Conservation (phyloP, 2,329 filamentous ascomycete genomes). For the Onygenales sp. region DNA sequence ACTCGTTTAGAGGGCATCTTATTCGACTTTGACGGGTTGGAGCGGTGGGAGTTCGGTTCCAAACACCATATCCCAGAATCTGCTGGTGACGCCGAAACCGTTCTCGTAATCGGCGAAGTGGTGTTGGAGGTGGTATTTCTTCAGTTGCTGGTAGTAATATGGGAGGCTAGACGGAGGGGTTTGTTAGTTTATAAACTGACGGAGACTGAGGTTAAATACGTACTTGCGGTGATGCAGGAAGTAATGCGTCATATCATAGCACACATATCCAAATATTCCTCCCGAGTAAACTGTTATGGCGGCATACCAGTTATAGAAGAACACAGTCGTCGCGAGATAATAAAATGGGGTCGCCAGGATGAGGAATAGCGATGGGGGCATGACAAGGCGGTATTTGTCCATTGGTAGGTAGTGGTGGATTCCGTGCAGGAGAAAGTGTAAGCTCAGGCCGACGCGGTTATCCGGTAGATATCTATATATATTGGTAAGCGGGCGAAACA, state of each 20-base stretch:
- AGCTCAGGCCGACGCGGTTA: slow-evolving; percentile 73
- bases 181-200: background rate
- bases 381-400: slow-evolving; percentile 94
- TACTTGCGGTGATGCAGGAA: slow-evolving; percentile 92
- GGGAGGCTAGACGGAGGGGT: slow-evolving; percentile 50
- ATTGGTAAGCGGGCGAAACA: slow-evolving; percentile 13
- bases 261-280: slow-evolving; percentile 89
- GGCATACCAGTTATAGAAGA: slow-evolving; percentile 77
- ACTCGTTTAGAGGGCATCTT: slow-evolving; percentile 3
- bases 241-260: slow-evolving; percentile 96
- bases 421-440: slow-evolving; percentile 90
- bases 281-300: slow-evolving; percentile 74
- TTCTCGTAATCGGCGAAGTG: slow-evolving; percentile 98
- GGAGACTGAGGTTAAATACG: slow-evolving; percentile 22
- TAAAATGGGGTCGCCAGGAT: slow-evolving; percentile 82
- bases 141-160: slow-evolving; percentile 78
- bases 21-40: slow-evolving; percentile 29
- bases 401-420: slow-evolving; percentile 99
- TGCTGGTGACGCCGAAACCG: slow-evolving; percentile 91
- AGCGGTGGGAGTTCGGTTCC: slow-evolving; percentile 63
- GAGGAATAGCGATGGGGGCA: slow-evolving; percentile 85
- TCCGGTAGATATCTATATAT: slow-evolving; percentile 68
- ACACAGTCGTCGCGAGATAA: slow-evolving; percentile 73
- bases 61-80: slow-evolving; percentile 91
- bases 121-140: slow-evolving; percentile 95